A percentile compares a stretch with the other conserved stretches of the same genome.
Conservation (phyloP, 2,329 filamentous ascomycete genomes). For the Diaporthe sp. region DNA sequence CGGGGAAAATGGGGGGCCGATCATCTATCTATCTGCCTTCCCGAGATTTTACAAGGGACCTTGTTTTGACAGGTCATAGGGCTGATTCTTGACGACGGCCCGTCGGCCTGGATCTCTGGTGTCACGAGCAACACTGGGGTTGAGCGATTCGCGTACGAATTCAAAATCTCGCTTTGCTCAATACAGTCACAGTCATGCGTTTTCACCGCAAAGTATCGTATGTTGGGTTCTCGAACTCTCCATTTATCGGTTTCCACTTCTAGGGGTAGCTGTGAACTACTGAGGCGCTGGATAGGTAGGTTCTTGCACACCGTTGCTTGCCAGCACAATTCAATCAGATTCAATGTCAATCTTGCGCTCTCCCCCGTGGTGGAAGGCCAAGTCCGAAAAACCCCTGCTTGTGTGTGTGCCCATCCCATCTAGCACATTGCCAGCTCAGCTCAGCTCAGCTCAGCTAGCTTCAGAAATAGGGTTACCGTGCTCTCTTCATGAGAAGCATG, state of each 20-base stretch:
- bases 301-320: not conserved
- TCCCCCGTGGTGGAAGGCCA: not conserved
- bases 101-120: not conserved
- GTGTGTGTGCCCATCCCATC: not conserved
- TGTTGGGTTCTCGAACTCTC: not conserved
- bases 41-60: not conserved
- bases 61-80: slow-evolving; percentile 30
- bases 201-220: not conserved
- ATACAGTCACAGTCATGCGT: not conserved
- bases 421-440: not conserved
- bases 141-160: not conserved
- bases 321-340: not conserved
- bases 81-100: not conserved
- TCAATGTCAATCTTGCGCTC: slow-evolving; percentile 5
- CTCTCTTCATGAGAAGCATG: slow-evolving; percentile 33
- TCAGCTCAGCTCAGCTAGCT: slow-evolving; percentile 25
- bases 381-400: not conserved
- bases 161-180: not conserved
- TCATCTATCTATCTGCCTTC: not conserved
- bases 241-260: not conserved
- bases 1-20: not conserved
- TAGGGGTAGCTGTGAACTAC: not conserved
- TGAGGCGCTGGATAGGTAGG: not conserved
- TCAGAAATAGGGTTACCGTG: not conserved
- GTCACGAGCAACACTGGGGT: not conserved